These are phyloP conservation scores for Metarhizium album DNA, from an alignment of 2,329 filamentous ascomycete species.

Conservation along the genomic window DNA sequence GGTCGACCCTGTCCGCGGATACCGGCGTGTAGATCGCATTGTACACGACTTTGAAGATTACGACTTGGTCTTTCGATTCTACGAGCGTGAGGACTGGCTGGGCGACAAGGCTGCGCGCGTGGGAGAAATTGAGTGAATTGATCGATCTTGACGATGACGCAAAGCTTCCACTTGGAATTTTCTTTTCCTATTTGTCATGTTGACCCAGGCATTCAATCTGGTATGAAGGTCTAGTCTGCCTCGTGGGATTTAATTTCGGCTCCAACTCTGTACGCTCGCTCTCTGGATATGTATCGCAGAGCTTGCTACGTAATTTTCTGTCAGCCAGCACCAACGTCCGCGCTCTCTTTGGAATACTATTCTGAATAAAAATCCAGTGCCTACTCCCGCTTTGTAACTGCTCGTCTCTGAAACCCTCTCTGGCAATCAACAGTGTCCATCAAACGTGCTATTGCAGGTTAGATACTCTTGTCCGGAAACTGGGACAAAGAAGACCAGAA, in stretches of 20 bases:
- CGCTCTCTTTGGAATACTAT: neutral
- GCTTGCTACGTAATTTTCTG: slow-evolving; percentile 1
- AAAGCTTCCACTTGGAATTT: slow-evolving; percentile 1
- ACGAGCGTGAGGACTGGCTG: slow-evolving; percentile 75
- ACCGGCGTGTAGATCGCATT: slow-evolving; percentile 83
- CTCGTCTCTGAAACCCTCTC: no score
- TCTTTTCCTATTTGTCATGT: neutral
- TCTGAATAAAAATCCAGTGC: neutral
- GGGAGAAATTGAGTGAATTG: slow-evolving; percentile 32
- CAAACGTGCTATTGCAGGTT: no score
- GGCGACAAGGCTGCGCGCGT: slow-evolving; percentile 42
- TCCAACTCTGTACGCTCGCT: slow-evolving; percentile 2
- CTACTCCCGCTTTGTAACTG: neutral
- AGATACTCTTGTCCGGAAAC: no score
- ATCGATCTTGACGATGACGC: slow-evolving; percentile 13
- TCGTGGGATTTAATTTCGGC: neutral
- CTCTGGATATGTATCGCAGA: slow-evolving; percentile 1
- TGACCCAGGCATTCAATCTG: neutral
- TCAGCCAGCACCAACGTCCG: neutral
- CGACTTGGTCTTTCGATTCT: slow-evolving; percentile 92
- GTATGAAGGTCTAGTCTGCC: neutral
- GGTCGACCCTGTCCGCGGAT: slow-evolving; percentile 75
- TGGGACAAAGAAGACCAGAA: no score
- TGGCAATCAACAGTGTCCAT: no score
- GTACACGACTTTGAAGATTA: slow-evolving; percentile 97